Percentiles rank a stretch among this genome's conserved stretches.
Conservation (phyloP, 1,139 yeast genomes). For the Geotrichum australiense region DNA sequence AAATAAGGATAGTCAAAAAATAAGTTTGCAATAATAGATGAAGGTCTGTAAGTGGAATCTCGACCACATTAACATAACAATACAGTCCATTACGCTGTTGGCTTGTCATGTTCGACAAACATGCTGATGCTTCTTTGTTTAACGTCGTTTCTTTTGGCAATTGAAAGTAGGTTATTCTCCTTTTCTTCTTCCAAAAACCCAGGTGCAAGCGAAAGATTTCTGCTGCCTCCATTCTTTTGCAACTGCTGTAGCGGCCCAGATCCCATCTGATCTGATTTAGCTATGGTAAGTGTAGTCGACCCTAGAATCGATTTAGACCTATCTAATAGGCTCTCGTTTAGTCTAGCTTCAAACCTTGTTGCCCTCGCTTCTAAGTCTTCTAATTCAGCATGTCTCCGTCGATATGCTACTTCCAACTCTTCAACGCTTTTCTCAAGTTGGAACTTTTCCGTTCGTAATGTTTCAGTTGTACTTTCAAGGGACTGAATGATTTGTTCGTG, state of each 20-base stretch:
- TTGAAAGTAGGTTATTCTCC: conserved; percentile 22
- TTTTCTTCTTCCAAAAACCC: conserved; percentile 20
- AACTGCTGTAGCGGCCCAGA: conserved; percentile 9
- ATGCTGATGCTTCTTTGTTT: conserved; percentile 32
- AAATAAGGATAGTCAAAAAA: no score
- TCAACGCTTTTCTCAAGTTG: conserved; percentile 25
- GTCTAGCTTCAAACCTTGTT: conserved; percentile 25
- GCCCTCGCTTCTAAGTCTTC: conserved; percentile 28
- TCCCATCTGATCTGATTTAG: conserved; percentile 21
- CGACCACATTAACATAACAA: no score
- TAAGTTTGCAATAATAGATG: no score
- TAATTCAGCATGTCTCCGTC: conserved; percentile 27
- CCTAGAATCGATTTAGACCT: conserved; percentile 33
- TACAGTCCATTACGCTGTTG: no score
- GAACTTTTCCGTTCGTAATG: conserved; percentile 23
- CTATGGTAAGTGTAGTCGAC: conserved; percentile 30
- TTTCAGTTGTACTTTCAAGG: conserved; percentile 20
- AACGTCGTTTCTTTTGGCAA: conserved; percentile 18
- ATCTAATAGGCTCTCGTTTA: conserved; percentile 28
- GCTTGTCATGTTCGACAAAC: conserved; percentile 17
- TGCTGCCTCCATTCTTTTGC: conserved; percentile 12
- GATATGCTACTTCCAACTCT: conserved; percentile 26
- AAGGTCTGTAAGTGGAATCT: no score
- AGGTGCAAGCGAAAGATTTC: conserved; percentile 28
- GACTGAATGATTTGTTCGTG: conserved; percentile 19